Percentiles rank a stretch among this genome's conserved stretches.
phyloP scores from a whole-genome alignment of 305 asterid species.

The Fraxinus velutina region DNA sequence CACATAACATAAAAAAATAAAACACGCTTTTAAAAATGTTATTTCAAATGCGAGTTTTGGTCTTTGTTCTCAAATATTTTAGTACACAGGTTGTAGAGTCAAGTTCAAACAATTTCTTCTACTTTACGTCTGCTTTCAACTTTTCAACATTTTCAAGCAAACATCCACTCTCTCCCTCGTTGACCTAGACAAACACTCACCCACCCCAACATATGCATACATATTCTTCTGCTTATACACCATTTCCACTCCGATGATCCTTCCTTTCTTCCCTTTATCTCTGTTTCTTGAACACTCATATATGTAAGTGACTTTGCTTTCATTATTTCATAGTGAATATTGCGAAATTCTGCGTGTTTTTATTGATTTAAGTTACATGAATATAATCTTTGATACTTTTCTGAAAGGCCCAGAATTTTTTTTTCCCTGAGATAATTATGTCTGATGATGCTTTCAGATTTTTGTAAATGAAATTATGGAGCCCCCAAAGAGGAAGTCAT shows the following conservation, averaged over 20 bases:
- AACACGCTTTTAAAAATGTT: not conserved
- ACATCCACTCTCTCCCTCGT: constrained; percentile 19
- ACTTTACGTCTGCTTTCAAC: not conserved
- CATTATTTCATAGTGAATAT: not conserved
- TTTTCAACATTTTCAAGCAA: constrained; percentile 8
- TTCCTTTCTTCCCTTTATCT: not conserved
- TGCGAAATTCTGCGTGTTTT: not conserved
- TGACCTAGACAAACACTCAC: constrained; percentile 9
- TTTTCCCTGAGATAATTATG: not conserved
- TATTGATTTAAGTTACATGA: not conserved
- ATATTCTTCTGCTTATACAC: not conserved
- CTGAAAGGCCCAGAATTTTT: not conserved
- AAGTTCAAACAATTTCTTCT: not conserved
- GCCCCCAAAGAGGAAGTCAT: constrained; percentile 36
- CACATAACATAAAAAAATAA: not conserved
- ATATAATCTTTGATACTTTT: not conserved
- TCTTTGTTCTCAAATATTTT: not conserved
- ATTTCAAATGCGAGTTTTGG: not conserved
- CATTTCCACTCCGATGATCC: not conserved
- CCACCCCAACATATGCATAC: not conserved
- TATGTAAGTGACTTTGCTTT: constrained; percentile 10
- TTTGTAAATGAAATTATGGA: constrained; percentile 26
- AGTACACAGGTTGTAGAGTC: not conserved
- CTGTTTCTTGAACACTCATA: constrained; percentile 11
- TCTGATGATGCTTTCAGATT: constrained; percentile 24